Conservation (phyloP, 192 early-diverging fungal genomes). For the Linnemannia elongata region DNA sequence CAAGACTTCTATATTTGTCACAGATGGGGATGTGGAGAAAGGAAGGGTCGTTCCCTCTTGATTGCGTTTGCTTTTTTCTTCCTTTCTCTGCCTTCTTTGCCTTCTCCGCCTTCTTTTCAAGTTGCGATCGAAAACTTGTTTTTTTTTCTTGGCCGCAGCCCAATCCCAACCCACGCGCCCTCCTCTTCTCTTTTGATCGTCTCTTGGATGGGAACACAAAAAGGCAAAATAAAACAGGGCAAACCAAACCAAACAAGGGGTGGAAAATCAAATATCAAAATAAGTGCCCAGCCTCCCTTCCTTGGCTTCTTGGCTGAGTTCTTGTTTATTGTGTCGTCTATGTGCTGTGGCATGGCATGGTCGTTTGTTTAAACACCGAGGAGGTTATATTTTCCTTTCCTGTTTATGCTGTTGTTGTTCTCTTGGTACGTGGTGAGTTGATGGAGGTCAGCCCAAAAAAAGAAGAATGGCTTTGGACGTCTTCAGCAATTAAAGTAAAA, state of each 20-base stretch:
- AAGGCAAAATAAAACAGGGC: not conserved
- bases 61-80: not conserved
- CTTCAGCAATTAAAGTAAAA: not conserved
- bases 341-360: not conserved
- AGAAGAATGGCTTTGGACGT: not conserved
- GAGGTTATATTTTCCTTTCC: conserved; percentile 12
- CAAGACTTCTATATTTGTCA: conserved; percentile 23
- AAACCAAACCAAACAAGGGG: conserved; percentile 4
- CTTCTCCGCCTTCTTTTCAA: not conserved
- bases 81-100: no score
- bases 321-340: conserved; percentile 1
- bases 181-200: no score
- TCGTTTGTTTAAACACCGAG: not conserved
- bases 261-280: not conserved
- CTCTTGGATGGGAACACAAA: not conserved
- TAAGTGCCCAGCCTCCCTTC: not conserved
- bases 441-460: not conserved
- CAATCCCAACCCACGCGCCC: conserved; percentile 2
- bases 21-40: not conserved
- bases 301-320: not conserved
- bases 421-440: not conserved
- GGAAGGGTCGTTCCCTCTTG: not conserved
- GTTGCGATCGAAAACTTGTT: not conserved
- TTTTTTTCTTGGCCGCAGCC: conserved; percentile 35
- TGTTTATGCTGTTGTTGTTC: not conserved